Conservation (phyloP, 129 eudicot genomes). For the Artemisia argyi region DNA sequence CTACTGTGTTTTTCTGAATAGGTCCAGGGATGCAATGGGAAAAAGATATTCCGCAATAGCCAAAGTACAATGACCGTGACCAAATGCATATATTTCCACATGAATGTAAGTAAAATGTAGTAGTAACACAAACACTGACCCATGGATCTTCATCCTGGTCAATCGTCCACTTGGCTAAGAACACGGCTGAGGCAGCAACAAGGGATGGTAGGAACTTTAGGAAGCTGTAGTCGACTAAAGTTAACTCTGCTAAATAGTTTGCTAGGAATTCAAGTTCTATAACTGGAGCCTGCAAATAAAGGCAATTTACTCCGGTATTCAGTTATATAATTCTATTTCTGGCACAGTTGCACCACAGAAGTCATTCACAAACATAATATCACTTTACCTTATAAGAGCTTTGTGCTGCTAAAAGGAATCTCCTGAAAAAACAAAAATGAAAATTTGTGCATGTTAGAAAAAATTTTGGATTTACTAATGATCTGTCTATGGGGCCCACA, state of each 20-base stretch:
- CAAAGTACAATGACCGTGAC: neutral
- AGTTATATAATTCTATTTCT: slow-evolving; percentile 6
- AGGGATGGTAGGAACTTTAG: slow-evolving; percentile 83
- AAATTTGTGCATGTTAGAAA: slow-evolving; percentile 10
- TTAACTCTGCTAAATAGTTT: slow-evolving; percentile 32
- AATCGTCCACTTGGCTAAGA: slow-evolving; percentile 93
- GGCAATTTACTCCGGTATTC: slow-evolving; percentile 7
- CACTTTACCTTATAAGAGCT: slow-evolving; percentile 55
- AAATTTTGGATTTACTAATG: slow-evolving; percentile 8
- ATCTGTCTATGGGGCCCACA: neutral
- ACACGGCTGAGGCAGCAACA: slow-evolving; percentile 86
- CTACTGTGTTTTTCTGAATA: neutral
- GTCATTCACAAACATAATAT: neutral
- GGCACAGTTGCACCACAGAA: neutral
- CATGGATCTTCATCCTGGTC: slow-evolving; percentile 86
- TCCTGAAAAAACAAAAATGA: slow-evolving; percentile 42
- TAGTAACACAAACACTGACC: slow-evolving; percentile 44
- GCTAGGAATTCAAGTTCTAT: slow-evolving; percentile 35
- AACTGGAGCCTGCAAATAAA: slow-evolving; percentile 36
- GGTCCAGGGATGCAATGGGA: neutral
- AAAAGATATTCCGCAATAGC: neutral
- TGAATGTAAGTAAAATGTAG: neutral
- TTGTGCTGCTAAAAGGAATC: slow-evolving; percentile 89
- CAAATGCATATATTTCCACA: no score
- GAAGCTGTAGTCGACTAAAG: slow-evolving; percentile 49